Conservation (phyloP, 352 stramenopile genomes). For the Globisporangium apiculatum region DNA sequence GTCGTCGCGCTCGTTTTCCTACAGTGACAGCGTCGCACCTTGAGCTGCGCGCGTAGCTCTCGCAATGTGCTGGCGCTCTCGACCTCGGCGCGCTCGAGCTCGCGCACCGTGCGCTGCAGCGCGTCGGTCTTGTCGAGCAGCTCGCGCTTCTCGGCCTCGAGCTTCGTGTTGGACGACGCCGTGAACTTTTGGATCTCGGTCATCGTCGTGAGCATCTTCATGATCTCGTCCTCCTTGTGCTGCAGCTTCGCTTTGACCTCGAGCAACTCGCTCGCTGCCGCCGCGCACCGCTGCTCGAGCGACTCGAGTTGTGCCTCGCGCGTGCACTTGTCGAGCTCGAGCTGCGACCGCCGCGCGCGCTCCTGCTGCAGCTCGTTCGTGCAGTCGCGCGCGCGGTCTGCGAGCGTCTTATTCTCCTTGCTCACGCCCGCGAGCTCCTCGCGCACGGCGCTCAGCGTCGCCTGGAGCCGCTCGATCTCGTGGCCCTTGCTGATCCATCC, state of each 20-base stretch:
- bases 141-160: slow-evolving; percentile 63
- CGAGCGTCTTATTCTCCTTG: slow-evolving; percentile 37
- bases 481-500: slow-evolving; percentile 24
- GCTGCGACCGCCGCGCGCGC: slow-evolving; percentile 36
- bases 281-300: slow-evolving; percentile 48
- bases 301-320: slow-evolving; percentile 46
- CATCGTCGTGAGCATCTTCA: slow-evolving; percentile 64
- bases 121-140: slow-evolving; percentile 58
- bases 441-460: slow-evolving; percentile 31
- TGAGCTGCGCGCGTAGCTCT: slow-evolving; percentile 43
- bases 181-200: slow-evolving; percentile 7
- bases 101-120: slow-evolving; percentile 18
- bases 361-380: slow-evolving; percentile 63
- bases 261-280: slow-evolving; percentile 70
- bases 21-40: slow-evolving; percentile 19
- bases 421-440: slow-evolving; percentile 33
- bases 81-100: slow-evolving; percentile 26
- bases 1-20: slow-evolving; percentile 25
- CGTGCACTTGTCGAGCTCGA: slow-evolving; percentile 62
- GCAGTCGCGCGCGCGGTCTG: slow-evolving; percentile 24
- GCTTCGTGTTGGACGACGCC: slow-evolving; percentile 15
- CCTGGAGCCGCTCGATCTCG: slow-evolving; percentile 49
- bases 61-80: slow-evolving; percentile 66
- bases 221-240: slow-evolving; percentile 65
- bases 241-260: slow-evolving; percentile 76